Percentiles rank a stretch among this genome's conserved stretches.
Evolutionary conservation across 176 grass and related monocot species (phyloP).

Genomic region (Juncus effusus): DNA sequence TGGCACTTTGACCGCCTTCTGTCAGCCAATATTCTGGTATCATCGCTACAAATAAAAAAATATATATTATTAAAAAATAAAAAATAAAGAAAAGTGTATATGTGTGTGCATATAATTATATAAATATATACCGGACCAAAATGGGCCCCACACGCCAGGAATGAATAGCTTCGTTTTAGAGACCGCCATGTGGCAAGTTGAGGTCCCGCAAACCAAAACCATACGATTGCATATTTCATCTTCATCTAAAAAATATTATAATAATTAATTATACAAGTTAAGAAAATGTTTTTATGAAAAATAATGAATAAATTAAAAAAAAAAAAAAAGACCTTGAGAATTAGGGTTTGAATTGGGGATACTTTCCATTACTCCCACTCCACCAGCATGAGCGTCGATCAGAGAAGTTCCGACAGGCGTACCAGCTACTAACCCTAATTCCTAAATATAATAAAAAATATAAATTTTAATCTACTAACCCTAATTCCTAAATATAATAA

Average conservation of each 20-base stretch:
- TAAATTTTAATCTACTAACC: conserved; percentile 37
- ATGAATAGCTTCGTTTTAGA: conserved; percentile 76
- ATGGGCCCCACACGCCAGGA: conserved; percentile 90
- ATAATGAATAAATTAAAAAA: background rate
- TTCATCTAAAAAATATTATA: conserved; percentile 40
- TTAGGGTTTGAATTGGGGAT: conserved; percentile 40
- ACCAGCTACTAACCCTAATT: conserved; percentile 67
- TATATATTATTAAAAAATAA: background rate
- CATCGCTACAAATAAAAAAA: conserved; percentile 57
- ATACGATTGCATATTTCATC: conserved; percentile 65
- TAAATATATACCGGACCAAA: conserved; percentile 75
- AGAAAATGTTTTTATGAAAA: background rate
- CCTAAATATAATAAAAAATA: conserved; percentile 40
- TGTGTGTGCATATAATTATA: background rate
- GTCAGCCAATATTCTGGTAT: conserved; percentile 87
- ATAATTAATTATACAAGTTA: conserved; percentile 18
- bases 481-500: conserved; percentile 54
- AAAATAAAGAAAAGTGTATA: conserved; percentile 18
- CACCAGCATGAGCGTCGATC: conserved; percentile 96
- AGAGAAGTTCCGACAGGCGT: conserved; percentile 91
- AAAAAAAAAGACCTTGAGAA: conserved; percentile 43
- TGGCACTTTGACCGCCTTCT: conserved; percentile 96
- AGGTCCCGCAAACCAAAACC: conserved; percentile 95
- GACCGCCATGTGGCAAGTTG: conserved; percentile 93
- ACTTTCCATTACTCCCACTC: conserved; percentile 94